Base-by-base conservation (phyloP, 2,329 filamentous ascomycete species). In the Talaromyces amestolkiae region DNA sequence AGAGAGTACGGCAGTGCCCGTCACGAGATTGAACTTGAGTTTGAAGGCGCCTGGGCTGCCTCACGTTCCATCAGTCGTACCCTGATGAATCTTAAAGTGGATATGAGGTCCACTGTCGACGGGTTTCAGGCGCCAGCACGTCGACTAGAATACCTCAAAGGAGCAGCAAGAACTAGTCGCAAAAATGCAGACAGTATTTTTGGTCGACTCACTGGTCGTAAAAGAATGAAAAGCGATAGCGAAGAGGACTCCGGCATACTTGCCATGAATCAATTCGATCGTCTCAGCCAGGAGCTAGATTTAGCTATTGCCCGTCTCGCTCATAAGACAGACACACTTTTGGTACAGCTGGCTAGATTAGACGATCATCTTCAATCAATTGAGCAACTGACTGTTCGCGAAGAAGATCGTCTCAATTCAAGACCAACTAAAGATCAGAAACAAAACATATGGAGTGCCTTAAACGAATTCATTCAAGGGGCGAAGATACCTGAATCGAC, bases 11-110 rank as follows among this genome's bases (percentile, higher is more conserved):
- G 74, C 15, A 71, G 72, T 24, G 72, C 67, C 2, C 73, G 71
- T 31, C 68, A 78, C 58, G 76, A 76, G n/a, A 72, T 78, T 0
- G 71, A 76, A 15, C 74, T 78, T 11, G 77, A 79, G 65, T 78
- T 78, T 63, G 69, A 73, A 58, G 75, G 77, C 58, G 73, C 74
- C 65, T 70, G 72, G 66, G 66, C 71, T 56, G 75, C 76, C 17
- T 69, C 75, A 3, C 71, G 74, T 56, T 68, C 74, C 10, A 75
- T 76, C 35, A 68, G 70, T 0, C 72, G 72, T 66, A 73, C 77
- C 66, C 74, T 78, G 59, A 75, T 76, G 58, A 75, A 74, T 15
- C 69, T 79, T 10, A 73, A 72, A 53, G 72, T 72, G 10, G 77
- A 78, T 64, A 69, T 79, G 3, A 75, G 70, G 62, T 77, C 77